Conservation (phyloP, 2,329 filamentous ascomycete species). For the Trichophyton simii region DNA sequence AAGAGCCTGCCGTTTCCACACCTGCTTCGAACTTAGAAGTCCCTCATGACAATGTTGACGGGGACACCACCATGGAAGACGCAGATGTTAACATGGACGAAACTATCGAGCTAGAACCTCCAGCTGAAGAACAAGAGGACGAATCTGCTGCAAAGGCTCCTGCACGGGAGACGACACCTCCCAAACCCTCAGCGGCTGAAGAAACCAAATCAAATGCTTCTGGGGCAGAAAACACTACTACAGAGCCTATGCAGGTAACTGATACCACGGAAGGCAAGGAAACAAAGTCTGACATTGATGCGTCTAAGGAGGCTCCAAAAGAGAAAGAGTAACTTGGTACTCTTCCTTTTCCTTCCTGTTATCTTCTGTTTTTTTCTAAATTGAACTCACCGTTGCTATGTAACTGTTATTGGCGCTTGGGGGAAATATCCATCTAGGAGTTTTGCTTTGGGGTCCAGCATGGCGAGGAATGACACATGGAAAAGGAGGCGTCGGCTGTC, state of each 20-base stretch:
- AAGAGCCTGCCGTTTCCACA: constrained; percentile 21
- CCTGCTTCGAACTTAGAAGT: constrained; percentile 19
- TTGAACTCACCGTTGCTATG: not conserved
- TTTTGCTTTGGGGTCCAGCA: constrained; percentile 9
- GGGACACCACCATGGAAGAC: constrained; percentile 30
- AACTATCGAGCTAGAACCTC: constrained; percentile 5
- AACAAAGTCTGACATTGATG: constrained; percentile 9
- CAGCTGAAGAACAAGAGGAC: constrained; percentile 12
- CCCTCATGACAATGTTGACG: constrained; percentile 19
- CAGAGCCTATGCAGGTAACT: constrained; percentile 3
- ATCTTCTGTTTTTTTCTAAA: not conserved
- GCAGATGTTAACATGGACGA: constrained; percentile 15
- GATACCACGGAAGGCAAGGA: constrained; percentile 11
- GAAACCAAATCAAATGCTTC: constrained; percentile 6
- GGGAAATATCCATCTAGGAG: constrained; percentile 1
- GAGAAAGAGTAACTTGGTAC: constrained; percentile 9
- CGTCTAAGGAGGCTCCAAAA: constrained; percentile 9
- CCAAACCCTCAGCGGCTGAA: constrained; percentile 16
- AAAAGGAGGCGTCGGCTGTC: constrained; percentile 5
- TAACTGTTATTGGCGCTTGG: constrained; percentile 7
- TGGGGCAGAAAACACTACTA: not conserved
- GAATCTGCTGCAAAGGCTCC: constrained; percentile 12
- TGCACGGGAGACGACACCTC: constrained; percentile 13
- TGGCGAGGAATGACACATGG: constrained; percentile 7
- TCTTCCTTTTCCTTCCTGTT: not conserved